These are phyloP conservation scores for Plantago major DNA, from an alignment of 257 asterid genomes.

Conservation along the genomic window DNA sequence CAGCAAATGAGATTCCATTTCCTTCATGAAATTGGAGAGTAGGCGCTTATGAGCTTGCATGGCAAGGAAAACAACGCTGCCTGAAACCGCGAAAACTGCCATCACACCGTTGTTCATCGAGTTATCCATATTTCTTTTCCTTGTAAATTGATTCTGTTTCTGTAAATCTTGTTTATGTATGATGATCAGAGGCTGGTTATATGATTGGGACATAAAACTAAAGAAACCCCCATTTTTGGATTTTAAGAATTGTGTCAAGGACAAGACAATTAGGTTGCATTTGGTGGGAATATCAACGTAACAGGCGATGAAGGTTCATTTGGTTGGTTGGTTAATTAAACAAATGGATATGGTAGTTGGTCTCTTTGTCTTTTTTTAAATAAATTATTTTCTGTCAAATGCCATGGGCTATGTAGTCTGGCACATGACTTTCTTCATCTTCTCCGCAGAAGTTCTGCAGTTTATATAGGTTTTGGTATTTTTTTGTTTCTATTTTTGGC, in stretches of 20 bases:
- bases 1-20: constrained; percentile 60
- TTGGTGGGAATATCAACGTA: constrained; percentile 17
- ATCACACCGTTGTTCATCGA: constrained; percentile 55
- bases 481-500: not conserved
- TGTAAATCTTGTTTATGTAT: not conserved
- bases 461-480: not conserved
- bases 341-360: not conserved
- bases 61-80: constrained; percentile 77
- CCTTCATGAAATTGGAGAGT: constrained; percentile 73
- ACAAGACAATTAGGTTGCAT: constrained; percentile 15
- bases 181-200: constrained; percentile 9
- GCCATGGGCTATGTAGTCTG: constrained; percentile 3
- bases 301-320: not conserved
- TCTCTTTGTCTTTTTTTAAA: not conserved
- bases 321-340: constrained; percentile 9
- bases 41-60: constrained; percentile 76
- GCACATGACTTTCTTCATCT: constrained; percentile 6
- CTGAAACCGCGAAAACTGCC: constrained; percentile 88
- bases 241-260: not conserved
- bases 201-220: not conserved
- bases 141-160: not conserved
- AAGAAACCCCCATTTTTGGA: constrained; percentile 12
- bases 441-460: not conserved
- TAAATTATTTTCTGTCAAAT: constrained; percentile 8
- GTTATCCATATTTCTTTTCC: constrained; percentile 33